A percentile compares a stretch with the other conserved stretches of the same genome.
These are phyloP conservation scores for Globisporangium apiculatum DNA, from an alignment of 352 stramenopile species.

Conservation along the genomic window DNA sequence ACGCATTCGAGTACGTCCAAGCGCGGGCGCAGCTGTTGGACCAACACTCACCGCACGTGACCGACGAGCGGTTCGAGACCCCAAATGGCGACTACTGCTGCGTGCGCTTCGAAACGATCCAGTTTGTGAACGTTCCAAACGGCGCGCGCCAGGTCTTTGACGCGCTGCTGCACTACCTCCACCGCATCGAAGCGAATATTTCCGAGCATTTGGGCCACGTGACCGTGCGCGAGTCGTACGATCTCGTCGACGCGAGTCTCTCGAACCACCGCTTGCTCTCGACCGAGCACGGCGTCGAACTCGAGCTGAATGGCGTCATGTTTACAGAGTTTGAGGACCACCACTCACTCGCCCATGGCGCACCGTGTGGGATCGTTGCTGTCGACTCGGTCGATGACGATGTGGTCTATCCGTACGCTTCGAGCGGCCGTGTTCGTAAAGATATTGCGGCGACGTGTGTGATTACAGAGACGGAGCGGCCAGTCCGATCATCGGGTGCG, in stretches of 20 bases:
- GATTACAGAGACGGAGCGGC: conserved; percentile 16
- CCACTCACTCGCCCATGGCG: conserved; percentile 11
- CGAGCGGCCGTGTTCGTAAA: conserved; percentile 30
- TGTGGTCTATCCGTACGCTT: conserved; percentile 42
- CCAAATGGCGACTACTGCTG: conserved; percentile 38
- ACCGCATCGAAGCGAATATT: conserved; percentile 54
- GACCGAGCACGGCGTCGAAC: conserved; percentile 27
- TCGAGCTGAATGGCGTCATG: conserved; percentile 45
- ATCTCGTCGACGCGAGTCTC: conserved; percentile 28
- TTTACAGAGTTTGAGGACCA: conserved; percentile 33
- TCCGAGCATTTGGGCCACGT: conserved; percentile 51
- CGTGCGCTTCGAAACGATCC: conserved; percentile 50
- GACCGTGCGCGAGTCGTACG: conserved; percentile 49
- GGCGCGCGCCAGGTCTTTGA: conserved; percentile 42
- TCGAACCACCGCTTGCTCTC: conserved; percentile 51
- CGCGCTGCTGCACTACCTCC: conserved; percentile 45
- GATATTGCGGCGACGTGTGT: conserved; percentile 41
- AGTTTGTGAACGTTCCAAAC: conserved; percentile 25
- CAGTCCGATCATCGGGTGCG: background rate
- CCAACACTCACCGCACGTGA: conserved; percentile 23
- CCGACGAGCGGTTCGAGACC: conserved; percentile 40
- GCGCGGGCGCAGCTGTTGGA: conserved; percentile 16
- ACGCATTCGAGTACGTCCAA: conserved; percentile 30
- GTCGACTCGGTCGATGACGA: conserved; percentile 45
- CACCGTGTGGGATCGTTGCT: conserved; percentile 26